Evolutionary conservation across 768 basidiomycete genomes (phyloP), one percentile per base, ranked within the genome.

Genomic region (Boletus rex-veris): DNA sequence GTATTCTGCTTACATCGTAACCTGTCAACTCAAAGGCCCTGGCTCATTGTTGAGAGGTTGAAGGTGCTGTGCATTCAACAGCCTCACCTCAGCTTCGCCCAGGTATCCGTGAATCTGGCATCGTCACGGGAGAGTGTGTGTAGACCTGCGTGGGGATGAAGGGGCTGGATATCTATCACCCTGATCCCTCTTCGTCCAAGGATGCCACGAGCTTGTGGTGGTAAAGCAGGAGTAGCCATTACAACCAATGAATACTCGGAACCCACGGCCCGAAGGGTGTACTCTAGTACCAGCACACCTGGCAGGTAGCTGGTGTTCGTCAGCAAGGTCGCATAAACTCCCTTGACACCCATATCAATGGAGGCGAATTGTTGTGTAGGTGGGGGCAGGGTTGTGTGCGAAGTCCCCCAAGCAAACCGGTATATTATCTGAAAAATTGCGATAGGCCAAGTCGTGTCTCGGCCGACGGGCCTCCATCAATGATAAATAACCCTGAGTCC

Each of bases 171-270:
- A n/a, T 84, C 82, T 53, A 74, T 72, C 37, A 82, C 77, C 15
- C 45, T 53, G 60, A 95, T 85, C 1, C 77, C 80, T 8, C 77
- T 73, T 43, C 74, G 75, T 24, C 61, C 55, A 31, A 98, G 77
- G 40, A 83, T 64, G 31, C 71, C 71, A 45, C 77, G 77, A 11
- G 76, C 79, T 19, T 80, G 74, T 30, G 74, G 54, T 4, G 83
- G 75, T 28, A 93, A 65, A 2, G 74, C 64, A 5, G 82, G 73
- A 1, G 90, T 89, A 36, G 80, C 79, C 84, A 93, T 88, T 36
- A 86, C 88, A 41, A 92, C 76, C 16, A 94, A 75, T n/a, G 88
- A 84, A 69, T 91, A 92, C 55, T 75, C 75, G 15, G 86, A 84
- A 15, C 76, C 69, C 33, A 83, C 80, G 12, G 74, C 68, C 28